Evolutionary conservation across 2,329 filamentous ascomycete genomes (phyloP).

Genomic region (Aspergillus quadricinctus): DNA sequence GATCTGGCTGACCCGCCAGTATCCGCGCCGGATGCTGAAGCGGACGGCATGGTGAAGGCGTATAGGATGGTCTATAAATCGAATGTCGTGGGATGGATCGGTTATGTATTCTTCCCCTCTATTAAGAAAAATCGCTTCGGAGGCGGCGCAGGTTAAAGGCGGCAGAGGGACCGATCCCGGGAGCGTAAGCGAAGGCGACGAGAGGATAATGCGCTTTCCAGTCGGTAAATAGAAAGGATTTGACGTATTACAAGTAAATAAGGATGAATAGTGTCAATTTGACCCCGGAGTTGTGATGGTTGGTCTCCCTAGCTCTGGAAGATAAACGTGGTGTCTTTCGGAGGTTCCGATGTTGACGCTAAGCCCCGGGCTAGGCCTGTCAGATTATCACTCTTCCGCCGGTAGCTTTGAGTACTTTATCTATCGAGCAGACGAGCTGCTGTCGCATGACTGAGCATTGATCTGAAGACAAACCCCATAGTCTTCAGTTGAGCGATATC

Average conservation of each 20-base stretch:
- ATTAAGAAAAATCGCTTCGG: neutral
- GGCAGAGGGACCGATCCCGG: neutral
- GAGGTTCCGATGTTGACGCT: conserved; percentile 18
- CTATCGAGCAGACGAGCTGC: neutral
- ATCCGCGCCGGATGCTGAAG: conserved; percentile 45
- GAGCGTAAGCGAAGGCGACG: neutral
- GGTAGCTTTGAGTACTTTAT: neutral
- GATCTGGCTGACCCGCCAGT: conserved; percentile 41
- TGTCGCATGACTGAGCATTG: neutral
- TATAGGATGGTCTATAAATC: neutral
- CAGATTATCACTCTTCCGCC: neutral
- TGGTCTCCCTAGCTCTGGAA: neutral
- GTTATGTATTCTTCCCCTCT: neutral
- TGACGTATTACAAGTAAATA: neutral
- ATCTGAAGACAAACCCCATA: neutral
- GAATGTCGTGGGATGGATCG: neutral
- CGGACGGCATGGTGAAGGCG: conserved; percentile 34
- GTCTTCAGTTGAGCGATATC: neutral
- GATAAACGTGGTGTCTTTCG: conserved; percentile 26
- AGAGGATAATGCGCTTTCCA: neutral
- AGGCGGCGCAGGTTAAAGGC: neutral
- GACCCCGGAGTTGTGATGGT: conserved; percentile 10
- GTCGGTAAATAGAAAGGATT: neutral
- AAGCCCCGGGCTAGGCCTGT: conserved; percentile 11
- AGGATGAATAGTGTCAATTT: conserved; percentile 2